Conservation (phyloP, 2,329 filamentous ascomycete genomes). For the Diaporthe citrichinensis region DNA sequence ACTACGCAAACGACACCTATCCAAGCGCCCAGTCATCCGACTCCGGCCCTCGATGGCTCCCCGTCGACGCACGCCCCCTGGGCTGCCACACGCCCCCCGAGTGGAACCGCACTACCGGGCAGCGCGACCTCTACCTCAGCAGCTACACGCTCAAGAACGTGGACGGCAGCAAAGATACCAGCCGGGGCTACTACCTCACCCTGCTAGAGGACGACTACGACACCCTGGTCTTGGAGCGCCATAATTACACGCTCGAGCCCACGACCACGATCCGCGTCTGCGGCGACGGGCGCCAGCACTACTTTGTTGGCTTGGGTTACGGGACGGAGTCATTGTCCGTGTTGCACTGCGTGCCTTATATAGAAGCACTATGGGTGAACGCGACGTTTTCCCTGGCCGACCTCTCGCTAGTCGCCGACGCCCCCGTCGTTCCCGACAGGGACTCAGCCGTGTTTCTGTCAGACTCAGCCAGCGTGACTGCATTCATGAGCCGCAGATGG, state of each 20-base stretch:
- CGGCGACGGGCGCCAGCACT: not conserved
- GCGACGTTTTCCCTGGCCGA: not conserved
- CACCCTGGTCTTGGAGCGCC: rapidly evolving
- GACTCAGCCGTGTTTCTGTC: not conserved
- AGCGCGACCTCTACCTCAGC: not conserved
- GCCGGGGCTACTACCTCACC: too few species aligned
- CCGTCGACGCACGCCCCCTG: not conserved
- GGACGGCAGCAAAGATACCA: too few species aligned
- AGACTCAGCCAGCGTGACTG: not conserved
- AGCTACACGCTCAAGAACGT: too few species aligned
- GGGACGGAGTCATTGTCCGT: not conserved
- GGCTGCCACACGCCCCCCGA: not conserved
- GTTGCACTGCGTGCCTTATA: not conserved
- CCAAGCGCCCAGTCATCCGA: not conserved
- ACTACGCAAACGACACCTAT: not conserved
- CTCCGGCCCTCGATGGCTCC: not conserved
- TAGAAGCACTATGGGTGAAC: not conserved
- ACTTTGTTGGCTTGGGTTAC: not conserved
- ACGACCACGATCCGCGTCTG: not conserved
- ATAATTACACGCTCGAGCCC: not conserved
- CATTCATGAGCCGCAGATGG: rapidly evolving
- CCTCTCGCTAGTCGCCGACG: not conserved
- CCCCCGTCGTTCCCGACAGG: not conserved
- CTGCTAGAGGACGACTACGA: not conserved
- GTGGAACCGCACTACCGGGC: not conserved